Evolutionary conservation across 345 rosid species (phyloP).

Genomic region (Syzygium grande): DNA sequence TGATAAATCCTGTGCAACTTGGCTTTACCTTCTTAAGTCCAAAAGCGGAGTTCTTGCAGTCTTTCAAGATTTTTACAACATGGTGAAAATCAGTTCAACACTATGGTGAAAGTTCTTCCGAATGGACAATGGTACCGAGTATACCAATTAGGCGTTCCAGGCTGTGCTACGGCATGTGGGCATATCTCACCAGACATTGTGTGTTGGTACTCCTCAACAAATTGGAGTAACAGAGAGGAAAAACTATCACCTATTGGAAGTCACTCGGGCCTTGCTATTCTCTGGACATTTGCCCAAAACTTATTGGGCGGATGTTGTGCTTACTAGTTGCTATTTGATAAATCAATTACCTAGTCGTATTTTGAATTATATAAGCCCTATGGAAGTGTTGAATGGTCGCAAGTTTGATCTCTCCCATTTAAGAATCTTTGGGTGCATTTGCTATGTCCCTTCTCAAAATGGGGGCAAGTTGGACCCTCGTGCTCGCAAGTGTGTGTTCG

Average conservation of each 20-base stretch:
- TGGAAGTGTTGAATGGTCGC: background rate
- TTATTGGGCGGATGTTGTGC: background rate
- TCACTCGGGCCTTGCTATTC: background rate
- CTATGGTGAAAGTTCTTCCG: background rate
- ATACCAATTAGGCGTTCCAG: background rate
- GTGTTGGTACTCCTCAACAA: background rate
- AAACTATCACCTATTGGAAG: background rate
- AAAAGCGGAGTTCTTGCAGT: background rate
- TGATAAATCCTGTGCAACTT: background rate
- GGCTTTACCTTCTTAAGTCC: background rate
- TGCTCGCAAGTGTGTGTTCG: background rate
- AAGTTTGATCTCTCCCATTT: background rate
- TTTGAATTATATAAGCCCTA: background rate
- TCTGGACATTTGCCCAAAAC: background rate
- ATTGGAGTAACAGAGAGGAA: slow-evolving; percentile 1
- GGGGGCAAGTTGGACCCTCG: background rate
- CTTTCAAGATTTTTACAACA: background rate
- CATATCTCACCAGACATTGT: background rate
- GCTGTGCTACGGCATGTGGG: background rate
- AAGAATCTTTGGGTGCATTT: background rate
- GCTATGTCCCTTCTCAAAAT: background rate
- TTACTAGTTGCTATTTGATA: background rate
- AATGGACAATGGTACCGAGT: background rate
- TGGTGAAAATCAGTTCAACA: background rate
- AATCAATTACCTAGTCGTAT: background rate